Percentiles rank a stretch among this genome's conserved stretches.
Evolutionary conservation across 371 early-diverging fungal species (phyloP).

Genomic region (Mortierella sp.): DNA sequence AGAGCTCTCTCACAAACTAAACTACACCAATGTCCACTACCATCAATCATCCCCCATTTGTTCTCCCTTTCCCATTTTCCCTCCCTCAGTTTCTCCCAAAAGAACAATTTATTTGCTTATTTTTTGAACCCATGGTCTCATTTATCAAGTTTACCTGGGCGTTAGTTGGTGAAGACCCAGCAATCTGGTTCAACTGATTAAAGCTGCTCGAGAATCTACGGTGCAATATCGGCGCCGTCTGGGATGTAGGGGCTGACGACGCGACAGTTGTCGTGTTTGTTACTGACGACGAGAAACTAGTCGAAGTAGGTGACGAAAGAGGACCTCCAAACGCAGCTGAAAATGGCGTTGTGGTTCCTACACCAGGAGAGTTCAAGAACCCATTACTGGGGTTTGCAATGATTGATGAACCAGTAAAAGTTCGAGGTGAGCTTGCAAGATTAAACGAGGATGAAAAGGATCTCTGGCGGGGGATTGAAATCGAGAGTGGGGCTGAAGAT

Average conservation of each 20-base stretch:
- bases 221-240: constrained; percentile 35
- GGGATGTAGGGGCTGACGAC: constrained; percentile 9
- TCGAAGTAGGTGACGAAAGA: constrained; percentile 9
- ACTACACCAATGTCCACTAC: neutral
- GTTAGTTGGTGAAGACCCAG: constrained; percentile 5
- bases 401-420: constrained; percentile 42
- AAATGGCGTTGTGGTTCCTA: constrained; percentile 22
- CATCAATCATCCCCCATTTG: neutral
- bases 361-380: constrained; percentile 15
- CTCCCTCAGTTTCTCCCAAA: neutral
- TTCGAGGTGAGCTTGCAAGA: constrained; percentile 34
- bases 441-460: constrained; percentile 50
- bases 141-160: neutral
- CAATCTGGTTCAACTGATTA: constrained; percentile 47
- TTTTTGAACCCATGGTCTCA: constrained; percentile 15
- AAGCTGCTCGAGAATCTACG: constrained; percentile 50
- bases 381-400: constrained; percentile 43
- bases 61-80: neutral
- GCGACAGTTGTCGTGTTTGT: neutral
- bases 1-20: neutral
- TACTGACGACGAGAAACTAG: neutral
- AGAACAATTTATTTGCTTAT: neutral
- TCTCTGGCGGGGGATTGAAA: constrained; percentile 48
- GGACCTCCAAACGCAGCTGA: constrained; percentile 22
- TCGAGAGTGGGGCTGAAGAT: constrained; percentile 17